Evolutionary conservation across 805 yeast genomes (phyloP), one percentile per base, ranked within the genome.

Genomic region (Saccharomycopsis fermentans): DNA sequence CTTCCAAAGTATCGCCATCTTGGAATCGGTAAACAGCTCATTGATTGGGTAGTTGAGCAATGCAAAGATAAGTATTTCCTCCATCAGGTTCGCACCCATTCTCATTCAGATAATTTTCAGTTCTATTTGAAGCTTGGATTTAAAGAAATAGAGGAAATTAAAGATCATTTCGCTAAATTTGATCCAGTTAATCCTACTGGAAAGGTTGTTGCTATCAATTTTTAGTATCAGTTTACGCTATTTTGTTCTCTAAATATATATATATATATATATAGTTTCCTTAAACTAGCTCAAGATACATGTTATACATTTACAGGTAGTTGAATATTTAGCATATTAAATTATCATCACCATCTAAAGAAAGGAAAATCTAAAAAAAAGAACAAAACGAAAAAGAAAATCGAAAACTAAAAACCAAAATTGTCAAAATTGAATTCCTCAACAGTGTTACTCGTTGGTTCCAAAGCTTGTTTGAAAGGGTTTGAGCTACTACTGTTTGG

Each of bases 1-100:
- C 71, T 89, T 60, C 74, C 79, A 52, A 77, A 83, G 1, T 90
- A 89, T 70, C 73, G 85, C 62, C 69, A 75, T 16, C 73, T 75
- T 62, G 86, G 88, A 0, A 77, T 88, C 39, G 96, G 90, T 21
- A 67, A 71, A 14, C 72, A 76, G 65, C 74, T 89, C 50, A 70
- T 90, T 53, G 74, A 79, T 2, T 82, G 76, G 70, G 70, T 86
- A 17, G 77, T 81, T 34, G 78, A 79, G 35, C 75, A 81, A 58
- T 82, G 90, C 3, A 78, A 78, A 63, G 32, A 24, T 72, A 70
- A 60, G 72, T 78, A 62, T 39, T 83, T 75, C 64, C 71, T 84
- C 32, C 83, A 78, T 63, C 79, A 78, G 57, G 71, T 84, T 2
- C 71, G 74, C 14, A 71, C 78, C 12, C 87, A 83, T 64, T 84